Base-by-base conservation (phyloP, 2,329 filamentous ascomycete species). In the Huntiella decipiens region DNA sequence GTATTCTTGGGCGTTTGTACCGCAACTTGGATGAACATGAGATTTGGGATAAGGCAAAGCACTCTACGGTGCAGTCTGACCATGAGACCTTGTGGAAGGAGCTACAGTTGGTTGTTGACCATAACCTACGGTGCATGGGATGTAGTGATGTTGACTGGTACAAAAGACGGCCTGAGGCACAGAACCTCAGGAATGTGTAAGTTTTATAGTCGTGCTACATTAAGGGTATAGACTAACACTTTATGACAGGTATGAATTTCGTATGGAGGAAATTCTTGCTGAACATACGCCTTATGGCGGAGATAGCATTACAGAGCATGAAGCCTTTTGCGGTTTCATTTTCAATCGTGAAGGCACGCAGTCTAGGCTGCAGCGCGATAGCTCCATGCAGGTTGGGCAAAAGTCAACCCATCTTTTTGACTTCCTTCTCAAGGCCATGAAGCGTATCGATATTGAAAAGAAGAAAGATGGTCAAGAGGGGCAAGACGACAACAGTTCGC, bases 21-120 rank as follows among this genome's bases (percentile, higher is more conserved):
- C 73, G 82, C 1, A 70, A 67, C 0, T 77, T 92, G 8, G 74
- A 92, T 53, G 83, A 91, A 57, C 66, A 67, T 39, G 67, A 69
- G 44, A 80, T 87, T 38, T 79, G 77, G 64, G 57, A 39, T 16
- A 28, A 69, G 4, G 59, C 76, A 12, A 66, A 70, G 35, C 62
- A 58, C 38, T 55, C 56, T 11, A 52, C 43, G 1, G 51, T 58
- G 3, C 53, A 52, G 5, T 53, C 43, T 8, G 49, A 41, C 1
- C 59, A 59, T 0, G 48, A 54, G 0, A 60, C 62, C 0, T 60
- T 73, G 2, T 73, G 68, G 66, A 57, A 63, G 2, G 55, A 61
- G 5, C 49, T 74, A 1, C 44, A 66, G 3, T 43, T 34, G 0
- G 52, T 51, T 10, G 52, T 61, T 3, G 19, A 53, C 7, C 51